Evolutionary conservation across 2,329 filamentous ascomycete genomes (phyloP).

Genomic region (Scolecobasidium constrictum): DNA sequence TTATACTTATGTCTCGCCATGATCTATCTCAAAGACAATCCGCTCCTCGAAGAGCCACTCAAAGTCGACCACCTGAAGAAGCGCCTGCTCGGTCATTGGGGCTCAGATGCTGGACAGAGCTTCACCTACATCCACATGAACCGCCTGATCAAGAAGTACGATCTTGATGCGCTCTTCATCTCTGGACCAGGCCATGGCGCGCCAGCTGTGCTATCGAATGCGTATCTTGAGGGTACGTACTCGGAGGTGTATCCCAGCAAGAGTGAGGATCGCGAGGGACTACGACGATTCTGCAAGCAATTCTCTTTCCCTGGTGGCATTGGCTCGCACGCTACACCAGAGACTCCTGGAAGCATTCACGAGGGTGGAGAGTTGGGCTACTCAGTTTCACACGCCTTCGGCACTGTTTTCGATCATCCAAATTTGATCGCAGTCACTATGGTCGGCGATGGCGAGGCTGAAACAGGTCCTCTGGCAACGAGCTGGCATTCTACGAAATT

Average conservation of each 20-base stretch:
- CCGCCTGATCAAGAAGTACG: constrained; percentile 69
- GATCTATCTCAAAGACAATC: constrained; percentile 68
- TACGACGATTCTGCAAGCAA: constrained; percentile 70
- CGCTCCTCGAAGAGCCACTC: constrained; percentile 58
- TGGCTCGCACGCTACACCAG: constrained; percentile 66
- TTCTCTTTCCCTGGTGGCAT: constrained; percentile 76
- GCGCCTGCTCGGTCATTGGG: constrained; percentile 67
- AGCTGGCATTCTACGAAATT: constrained; percentile 79
- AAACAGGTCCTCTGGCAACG: constrained; percentile 68
- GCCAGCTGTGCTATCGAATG: constrained; percentile 63
- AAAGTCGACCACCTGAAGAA: constrained; percentile 61
- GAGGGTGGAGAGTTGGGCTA: constrained; percentile 78
- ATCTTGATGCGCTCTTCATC: constrained; percentile 61
- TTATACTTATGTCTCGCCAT: constrained; percentile 30
- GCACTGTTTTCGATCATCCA: constrained; percentile 64
- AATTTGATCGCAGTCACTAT: constrained; percentile 65
- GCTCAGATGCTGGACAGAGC: constrained; percentile 68
- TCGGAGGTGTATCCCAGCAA: constrained; percentile 68
- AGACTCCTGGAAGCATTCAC: constrained; percentile 67
- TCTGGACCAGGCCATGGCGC: constrained; percentile 71
- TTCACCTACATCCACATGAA: constrained; percentile 80
- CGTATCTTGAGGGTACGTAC: constrained; percentile 68
- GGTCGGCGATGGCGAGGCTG: constrained; percentile 72
- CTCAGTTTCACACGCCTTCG: constrained; percentile 68
- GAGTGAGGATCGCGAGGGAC: constrained; percentile 54